Evolutionary conservation across 495 filamentous ascomycete species (phyloP), one percentile per base, ranked within the genome.

Genomic region (Daldinia bambusicola): DNA sequence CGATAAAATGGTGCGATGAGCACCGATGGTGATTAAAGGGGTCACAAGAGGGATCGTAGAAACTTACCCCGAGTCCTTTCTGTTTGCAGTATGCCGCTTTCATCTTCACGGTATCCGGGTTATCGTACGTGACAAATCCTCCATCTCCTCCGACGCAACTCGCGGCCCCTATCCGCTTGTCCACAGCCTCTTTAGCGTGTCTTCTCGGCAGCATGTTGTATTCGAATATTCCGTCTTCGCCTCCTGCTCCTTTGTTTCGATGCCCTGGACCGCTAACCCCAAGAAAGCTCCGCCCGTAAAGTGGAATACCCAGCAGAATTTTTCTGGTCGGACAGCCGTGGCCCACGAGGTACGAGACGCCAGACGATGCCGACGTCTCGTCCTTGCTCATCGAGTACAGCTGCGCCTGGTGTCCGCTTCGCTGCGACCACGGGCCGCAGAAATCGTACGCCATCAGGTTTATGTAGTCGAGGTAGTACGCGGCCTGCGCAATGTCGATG

Each of bases 391-490:
- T 86, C 12, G 90, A 83, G 74, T 89, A 93, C 1, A 97, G 86
- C 75, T 95, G 92, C 16, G 93, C 88, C 40, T 96, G 93, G 77
- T 96, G 91, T 14, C 91, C 93, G 38, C 87, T 86, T 59, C 85
- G 81, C 45, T 83, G 76, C 2, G 86, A 84, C 93, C 93, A 95
- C 0, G 91, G 85, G 0, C 93, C 93, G n/a, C 86, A 86, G 78
- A 96, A 97, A 77, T 97, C 93, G 75, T 96, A 97, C 6, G 91
- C 86, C 87, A 91, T 94, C 22, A 97, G 79, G 74, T 96, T 96
- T 74, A 97, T 82, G 61, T 89, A 85, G 79, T 97, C 92, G 43
- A 97, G 83, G 58, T 92, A 89, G 48, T 85, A 77, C 20, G 89
- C 83, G 0, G 90, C 88, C 34, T 84, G 80, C 45, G 80, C 79